phyloP scores from a whole-genome alignment of 192 early-diverging fungal genomes.

The Coemansia sp. region DNA sequence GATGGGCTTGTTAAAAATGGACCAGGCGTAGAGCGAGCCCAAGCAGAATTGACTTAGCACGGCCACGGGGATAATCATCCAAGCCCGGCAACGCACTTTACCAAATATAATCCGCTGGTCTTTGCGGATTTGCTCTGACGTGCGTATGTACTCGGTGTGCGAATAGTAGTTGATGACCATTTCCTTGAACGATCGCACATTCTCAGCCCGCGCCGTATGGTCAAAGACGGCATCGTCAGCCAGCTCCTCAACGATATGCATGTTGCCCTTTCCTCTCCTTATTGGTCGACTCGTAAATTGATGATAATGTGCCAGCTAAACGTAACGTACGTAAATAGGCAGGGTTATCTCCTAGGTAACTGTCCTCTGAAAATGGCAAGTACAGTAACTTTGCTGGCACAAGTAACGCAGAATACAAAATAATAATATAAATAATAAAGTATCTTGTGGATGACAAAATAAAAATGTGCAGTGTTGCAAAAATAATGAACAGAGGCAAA shows the following conservation, averaged over 20 bases:
- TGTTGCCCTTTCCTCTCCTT: conserved; percentile 13
- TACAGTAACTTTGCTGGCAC: not conserved
- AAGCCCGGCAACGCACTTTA: conserved; percentile 62
- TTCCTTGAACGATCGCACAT: conserved; percentile 44
- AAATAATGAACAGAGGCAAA: conserved; percentile 1
- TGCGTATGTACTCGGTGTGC: conserved; percentile 65
- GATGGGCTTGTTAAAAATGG: conserved; percentile 76
- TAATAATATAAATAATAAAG: conserved; percentile 2
- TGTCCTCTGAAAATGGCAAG: not conserved
- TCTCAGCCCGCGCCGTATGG: conserved; percentile 18
- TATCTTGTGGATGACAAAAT: not conserved
- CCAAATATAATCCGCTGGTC: conserved; percentile 61
- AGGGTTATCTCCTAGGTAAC: not conserved
- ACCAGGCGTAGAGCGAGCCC: conserved; percentile 80
- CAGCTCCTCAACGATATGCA: conserved; percentile 48
- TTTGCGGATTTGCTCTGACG: conserved; percentile 60
- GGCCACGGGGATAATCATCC: conserved; percentile 72
- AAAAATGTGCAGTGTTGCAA: not conserved
- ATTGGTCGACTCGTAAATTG: not conserved
- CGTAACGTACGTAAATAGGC: not conserved
- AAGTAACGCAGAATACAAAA: not conserved
- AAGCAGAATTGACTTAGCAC: conserved; percentile 75
- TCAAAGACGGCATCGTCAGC: conserved; percentile 52
- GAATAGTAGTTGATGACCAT: conserved; percentile 54
- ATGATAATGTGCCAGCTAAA: not conserved